A percentile compares a stretch with the other conserved stretches of the same genome.
Conservation (phyloP, 2,329 filamentous ascomycete species). For the Biscogniauxia mediterranea region DNA sequence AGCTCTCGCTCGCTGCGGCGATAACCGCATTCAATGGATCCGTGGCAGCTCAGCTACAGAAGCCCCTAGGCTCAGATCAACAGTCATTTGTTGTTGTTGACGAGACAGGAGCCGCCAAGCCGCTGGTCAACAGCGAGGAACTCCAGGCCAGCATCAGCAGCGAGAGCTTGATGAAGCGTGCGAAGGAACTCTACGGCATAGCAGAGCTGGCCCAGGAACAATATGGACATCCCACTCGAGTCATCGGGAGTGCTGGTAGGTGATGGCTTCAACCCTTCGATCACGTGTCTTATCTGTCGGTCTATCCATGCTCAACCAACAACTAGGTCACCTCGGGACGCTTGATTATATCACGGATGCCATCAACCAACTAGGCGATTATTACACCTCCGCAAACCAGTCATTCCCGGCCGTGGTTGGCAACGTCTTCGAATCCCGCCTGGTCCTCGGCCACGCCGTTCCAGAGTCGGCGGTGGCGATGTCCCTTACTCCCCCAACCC, state of each 20-base stretch:
- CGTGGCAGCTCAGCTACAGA: constrained; percentile 22
- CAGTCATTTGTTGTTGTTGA: constrained; percentile 7
- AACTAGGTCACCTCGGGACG: constrained; percentile 59
- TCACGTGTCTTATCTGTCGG: background rate
- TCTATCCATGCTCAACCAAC: constrained; percentile 1
- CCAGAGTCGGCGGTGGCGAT: constrained; percentile 54
- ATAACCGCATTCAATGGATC: background rate
- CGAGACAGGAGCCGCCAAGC: constrained; percentile 23
- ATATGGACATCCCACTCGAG: constrained; percentile 67
- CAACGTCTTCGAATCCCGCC: constrained; percentile 56
- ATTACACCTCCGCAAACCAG: constrained; percentile 64
- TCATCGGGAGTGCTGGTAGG: constrained; percentile 65
- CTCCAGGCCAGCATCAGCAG: constrained; percentile 57
- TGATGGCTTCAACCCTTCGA: constrained; percentile 2
- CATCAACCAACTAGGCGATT: constrained; percentile 53
- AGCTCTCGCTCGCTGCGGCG: background rate
- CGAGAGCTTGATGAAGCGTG: constrained; percentile 56
- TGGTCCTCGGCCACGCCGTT: constrained; percentile 54
- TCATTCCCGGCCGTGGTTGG: constrained; percentile 62
- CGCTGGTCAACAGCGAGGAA: constrained; percentile 50
- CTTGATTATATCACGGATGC: constrained; percentile 60
- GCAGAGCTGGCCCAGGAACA: constrained; percentile 58
- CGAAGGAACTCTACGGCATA: constrained; percentile 60
- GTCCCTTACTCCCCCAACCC: constrained; percentile 65
- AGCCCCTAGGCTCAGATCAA: constrained; percentile 23